Base-by-base conservation (phyloP, 2,329 filamentous ascomycete genomes). In the Neofusicoccum parvum region DNA sequence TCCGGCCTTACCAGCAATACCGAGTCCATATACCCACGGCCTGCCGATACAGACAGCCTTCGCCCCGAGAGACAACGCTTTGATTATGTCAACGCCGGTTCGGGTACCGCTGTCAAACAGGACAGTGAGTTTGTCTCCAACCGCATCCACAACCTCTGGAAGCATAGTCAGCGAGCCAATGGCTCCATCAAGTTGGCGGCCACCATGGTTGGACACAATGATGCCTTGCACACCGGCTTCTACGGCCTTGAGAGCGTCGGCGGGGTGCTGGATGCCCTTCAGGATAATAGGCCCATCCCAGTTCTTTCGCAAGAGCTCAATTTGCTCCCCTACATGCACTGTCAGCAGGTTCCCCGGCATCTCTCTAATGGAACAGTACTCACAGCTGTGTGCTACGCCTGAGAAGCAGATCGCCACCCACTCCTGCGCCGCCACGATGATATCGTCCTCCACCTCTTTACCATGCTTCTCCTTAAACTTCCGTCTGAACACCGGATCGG, bases 251-350 rank as follows among this genome's bases (percentile, higher is more conserved):
- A 71, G 74, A 14, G 83, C 83, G 70, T 86, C 84, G 1, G 77
- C 80, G 2, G 82, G 78, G 50, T 79, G 81, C 69, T 85, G 82
- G 63, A 83, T 86, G 0, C 87, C 87, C 74, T 90, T 89, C 41
- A 87, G 80, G 67, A 87, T 83, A 62, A 92, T 86, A 0, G 88
- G 86, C 0, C 88, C 87, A 67, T 86, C 81, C 86, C 88, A 91
- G 66, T 88, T 74, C 69, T 84, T 78, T 68, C 84, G 81, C 67
- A 91, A 71, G 54, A 86, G 79, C n/a, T 79, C 78, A 41, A 91
- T 74, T 43, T 91, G 81, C 1, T 87, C 83, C 89, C 89, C 56
- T 60, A n/a, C 2, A 37, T 41, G 3, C 32, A 14, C 12, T 27
- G 14, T 62, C 59, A 62, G 59, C 15, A 37, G 17, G 2, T 7